Evolutionary conservation across 2,329 filamentous ascomycete genomes (phyloP), one percentile per base, ranked within the genome.

Genomic region (Cladophialophora immunda): DNA sequence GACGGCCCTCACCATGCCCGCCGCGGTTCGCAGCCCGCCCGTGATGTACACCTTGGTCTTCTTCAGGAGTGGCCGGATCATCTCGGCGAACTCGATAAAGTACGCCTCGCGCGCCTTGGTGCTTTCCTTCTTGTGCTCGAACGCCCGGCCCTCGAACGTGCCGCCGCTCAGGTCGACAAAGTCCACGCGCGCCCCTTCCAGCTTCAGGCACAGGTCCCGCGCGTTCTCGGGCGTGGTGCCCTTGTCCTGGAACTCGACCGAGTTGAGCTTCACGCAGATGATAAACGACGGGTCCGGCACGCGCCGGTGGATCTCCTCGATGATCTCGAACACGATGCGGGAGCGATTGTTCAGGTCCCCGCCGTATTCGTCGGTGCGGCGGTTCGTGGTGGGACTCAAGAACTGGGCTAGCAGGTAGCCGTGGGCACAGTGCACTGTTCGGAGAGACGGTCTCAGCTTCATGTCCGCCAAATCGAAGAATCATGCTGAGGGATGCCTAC

Each of bases 341-440:
- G 80, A 85, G 69, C 89, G 84, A 80, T 91, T 90, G 74, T 88
- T 86, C 71, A 90, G 87, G 75, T 81, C 83, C 64, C 89, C 89
- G 7, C 53, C 68, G 53, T 76, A 76, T 25, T 70, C 34, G 57
- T 76, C 74, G 1, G 68, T 74, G 29, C 74, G 66, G 0, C 60
- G 60, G 38, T 76, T 76, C 13, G 68, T 70, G 1, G 68, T 66
- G 1, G 72, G 72, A 22, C 67, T 70, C 50, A 76, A 57, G 54
- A 76, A 76, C 57, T 74, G 70, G 1, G 73, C 68, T 7, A 76
- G 60, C 2, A 76, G 62, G 55, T 74, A 76, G 11, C 74, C 74
- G 59, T 75, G 72, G 3, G 74, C 75, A 3, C 67, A 68, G 58
- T 76, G 75, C 4, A 75, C 68, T 68, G 27, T 36, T 17, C 7